Conservation (phyloP, 2,329 filamentous ascomycete genomes). For the Penicillium sp. region DNA sequence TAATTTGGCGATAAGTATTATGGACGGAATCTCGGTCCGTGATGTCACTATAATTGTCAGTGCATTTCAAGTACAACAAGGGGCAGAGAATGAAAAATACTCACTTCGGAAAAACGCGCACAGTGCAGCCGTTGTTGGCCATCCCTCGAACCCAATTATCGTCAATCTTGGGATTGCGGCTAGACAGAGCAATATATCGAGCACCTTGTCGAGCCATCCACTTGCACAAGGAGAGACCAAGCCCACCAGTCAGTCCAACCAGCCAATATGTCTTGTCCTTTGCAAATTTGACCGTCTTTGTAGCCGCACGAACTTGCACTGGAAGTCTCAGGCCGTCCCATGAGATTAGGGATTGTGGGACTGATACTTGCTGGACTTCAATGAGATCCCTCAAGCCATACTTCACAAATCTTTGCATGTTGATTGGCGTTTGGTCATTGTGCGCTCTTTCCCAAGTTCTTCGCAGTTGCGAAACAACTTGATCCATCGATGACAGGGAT, state of each 20-base stretch:
- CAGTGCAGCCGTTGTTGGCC: conserved; percentile 16
- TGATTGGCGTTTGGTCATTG: conserved; percentile 6
- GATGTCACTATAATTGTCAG: conserved; percentile 17
- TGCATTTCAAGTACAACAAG: background rate
- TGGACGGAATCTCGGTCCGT: conserved; percentile 24
- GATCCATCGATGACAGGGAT: background rate
- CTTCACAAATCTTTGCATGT: conserved; percentile 6
- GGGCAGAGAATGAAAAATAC: background rate
- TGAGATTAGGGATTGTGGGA: conserved; percentile 9
- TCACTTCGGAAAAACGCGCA: conserved; percentile 20
- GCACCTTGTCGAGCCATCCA: conserved; percentile 32
- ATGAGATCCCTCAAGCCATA: conserved; percentile 11
- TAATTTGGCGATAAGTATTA: conserved; percentile 24
- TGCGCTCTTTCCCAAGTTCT: conserved; percentile 4
- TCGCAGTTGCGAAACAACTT: conserved; percentile 6
- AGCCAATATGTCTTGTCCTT: conserved; percentile 35
- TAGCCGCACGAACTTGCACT: conserved; percentile 18
- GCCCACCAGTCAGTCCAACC: conserved; percentile 26
- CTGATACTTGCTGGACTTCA: background rate
- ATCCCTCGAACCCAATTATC: conserved; percentile 22
- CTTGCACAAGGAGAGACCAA: conserved; percentile 30
- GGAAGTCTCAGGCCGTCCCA: conserved; percentile 13
- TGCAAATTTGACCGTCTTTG: conserved; percentile 19
- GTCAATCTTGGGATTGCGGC: conserved; percentile 29
- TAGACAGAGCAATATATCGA: conserved; percentile 27